Evolutionary conservation across 2,329 filamentous ascomycete species (phyloP), one percentile per base, ranked within the genome.

Genomic region (Fusarium buharicum): DNA sequence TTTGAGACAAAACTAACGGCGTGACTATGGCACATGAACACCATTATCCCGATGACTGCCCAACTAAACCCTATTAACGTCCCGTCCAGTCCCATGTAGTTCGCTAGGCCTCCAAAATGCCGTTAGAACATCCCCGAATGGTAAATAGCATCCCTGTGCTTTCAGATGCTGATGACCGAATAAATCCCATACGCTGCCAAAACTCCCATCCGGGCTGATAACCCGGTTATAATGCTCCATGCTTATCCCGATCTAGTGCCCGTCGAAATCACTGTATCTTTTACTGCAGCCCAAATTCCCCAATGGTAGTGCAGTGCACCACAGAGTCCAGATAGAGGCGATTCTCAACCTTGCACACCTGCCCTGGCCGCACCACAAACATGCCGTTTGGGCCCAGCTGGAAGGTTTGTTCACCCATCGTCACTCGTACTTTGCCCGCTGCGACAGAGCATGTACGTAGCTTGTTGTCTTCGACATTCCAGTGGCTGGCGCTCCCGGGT

Each of bases 371-470:
- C 33, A 84, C 72, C 44, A 75, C 72, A 58, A 84, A 80, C 64
- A 79, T 72, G 22, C 82, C 79, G 47, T 79, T 75, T 1, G 75
- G 72, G 0, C 82, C 82, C 4, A 83, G 66, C 0, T 68, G 59
- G 36, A 82, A 79, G 5, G 73, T 67, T n/a, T 74, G 63, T 4
- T 70, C 72, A 2, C 67, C 75, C 38, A 76, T 73, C 31, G 71
- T 77, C 2, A 82, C 70, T 16, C 70, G 71, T 1, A 81, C 59
- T 59, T 82, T 82, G 24, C 80, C 80, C 1, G 70, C 56, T 1
- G 75, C 74, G 2, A 82, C 67, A 4, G 76, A 79, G 49, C 77
- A 79, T 3, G 76, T 72, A 12, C 78, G 77, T 3, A 79, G 47
- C 45, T 69, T 74, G 31, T 71, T 58, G 2, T 66, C 34, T 6